A percentile compares a stretch with the other conserved stretches of the same genome.
These are phyloP conservation scores for Pyrus hybrid DNA, from an alignment of 331 rosid species.

Conservation along the genomic window DNA sequence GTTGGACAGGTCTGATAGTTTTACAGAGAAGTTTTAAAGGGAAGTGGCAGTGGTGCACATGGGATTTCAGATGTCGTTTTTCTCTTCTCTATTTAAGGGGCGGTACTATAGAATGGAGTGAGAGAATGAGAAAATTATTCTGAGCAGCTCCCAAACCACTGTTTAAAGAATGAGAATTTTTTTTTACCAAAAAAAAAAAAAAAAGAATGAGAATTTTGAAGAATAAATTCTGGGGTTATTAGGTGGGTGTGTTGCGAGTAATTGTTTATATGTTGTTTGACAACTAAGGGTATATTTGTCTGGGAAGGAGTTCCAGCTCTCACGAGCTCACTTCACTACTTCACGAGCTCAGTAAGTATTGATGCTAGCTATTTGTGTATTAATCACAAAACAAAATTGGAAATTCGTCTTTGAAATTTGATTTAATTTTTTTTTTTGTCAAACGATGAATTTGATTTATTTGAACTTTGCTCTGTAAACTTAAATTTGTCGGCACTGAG, in stretches of 20 bases:
- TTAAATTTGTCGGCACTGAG: too few relatives aligned
- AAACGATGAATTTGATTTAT: too few relatives aligned
- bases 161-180: not conserved
- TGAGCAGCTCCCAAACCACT: not conserved
- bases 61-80: slow-evolving; percentile 54
- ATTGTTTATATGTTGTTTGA: slow-evolving; percentile 31
- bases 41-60: slow-evolving; percentile 62
- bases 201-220: slow-evolving; percentile 33
- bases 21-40: slow-evolving; percentile 21
- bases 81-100: slow-evolving; percentile 1
- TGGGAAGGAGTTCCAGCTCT: slow-evolving; percentile 26
- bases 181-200: too few relatives aligned
- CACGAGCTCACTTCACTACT: slow-evolving; percentile 14
- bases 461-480: too few relatives aligned
- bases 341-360: not conserved
- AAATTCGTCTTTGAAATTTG: not conserved
- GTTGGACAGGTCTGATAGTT: slow-evolving; percentile 51
- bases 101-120: slow-evolving; percentile 12
- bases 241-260: slow-evolving; percentile 25
- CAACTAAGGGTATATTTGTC: slow-evolving; percentile 50
- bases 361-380: not conserved
- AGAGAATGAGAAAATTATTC: slow-evolving; percentile 16
- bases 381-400: not conserved
- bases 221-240: slow-evolving; percentile 31
- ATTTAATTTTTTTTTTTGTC: too few relatives aligned